Evolutionary conservation across 345 rosid species (phyloP), one percentile per base, ranked within the genome.

Genomic region (Streptanthus diversifolius): DNA sequence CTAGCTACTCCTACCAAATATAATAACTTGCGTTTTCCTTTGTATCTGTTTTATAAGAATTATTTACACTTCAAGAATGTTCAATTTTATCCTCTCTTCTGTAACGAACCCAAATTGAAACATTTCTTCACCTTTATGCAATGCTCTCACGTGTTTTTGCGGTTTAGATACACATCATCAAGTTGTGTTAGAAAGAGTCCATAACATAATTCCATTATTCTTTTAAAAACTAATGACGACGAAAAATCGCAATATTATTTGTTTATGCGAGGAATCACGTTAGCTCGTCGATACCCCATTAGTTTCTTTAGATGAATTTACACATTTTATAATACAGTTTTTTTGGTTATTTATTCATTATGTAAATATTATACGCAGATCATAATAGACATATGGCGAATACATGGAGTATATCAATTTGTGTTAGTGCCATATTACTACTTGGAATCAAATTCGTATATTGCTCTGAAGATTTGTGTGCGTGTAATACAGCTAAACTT

Each of bases 211-310:
- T 29, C 21, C 32, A 17, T 2, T 11, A 2, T 33, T 57, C 5
- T 12, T 37, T 60, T 8, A 1, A 27, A 19, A 24, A 37, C 27
- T 55, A 40, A 3, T 14, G 49, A 44, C 8, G 24, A 53, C 21
- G 22, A 30, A 4, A 53, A 54, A n/a, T 45, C 15, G 24, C 9
- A 9, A 36, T 19, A 52, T 57, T 7, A 47, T 57, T 44, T 45
- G 44, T 47, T 27, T 45, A 56, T 33, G 2, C n/a, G 21, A 36
- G 18, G 72, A 39, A 59, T 48, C 49, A 74, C 15, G 62, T 49
- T 74, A 47, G 39, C 17, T 59, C 61, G 55, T 67, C 37, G 8
- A 59, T 66, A n/a, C 36, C 48, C 68, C 78, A 74, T 58, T 58
- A 1, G 8, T 11, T 59, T 39, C n/a, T 48, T 8, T 4, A 1